Conservation (phyloP, 2,329 filamentous ascomycete species). For the Ophiosphaerella korrae region DNA sequence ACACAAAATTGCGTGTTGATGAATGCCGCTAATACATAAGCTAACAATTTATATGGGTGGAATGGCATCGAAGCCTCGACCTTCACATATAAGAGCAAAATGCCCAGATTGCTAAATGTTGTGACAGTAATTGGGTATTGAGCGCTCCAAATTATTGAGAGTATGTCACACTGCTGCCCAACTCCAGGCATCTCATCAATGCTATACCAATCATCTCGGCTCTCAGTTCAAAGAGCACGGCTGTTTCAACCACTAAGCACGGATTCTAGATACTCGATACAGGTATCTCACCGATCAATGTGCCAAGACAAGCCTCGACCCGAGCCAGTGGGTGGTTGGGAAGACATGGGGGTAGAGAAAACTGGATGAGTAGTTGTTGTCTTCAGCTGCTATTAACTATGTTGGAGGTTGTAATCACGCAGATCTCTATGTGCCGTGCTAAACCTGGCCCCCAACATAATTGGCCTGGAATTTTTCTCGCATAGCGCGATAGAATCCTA, state of each 20-base stretch:
- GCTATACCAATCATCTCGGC: neutral
- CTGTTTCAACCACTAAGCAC: constrained; percentile 1
- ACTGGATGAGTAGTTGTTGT: neutral
- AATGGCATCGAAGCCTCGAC: too few relatives aligned
- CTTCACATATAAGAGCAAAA: too few relatives aligned
- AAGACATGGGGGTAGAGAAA: neutral
- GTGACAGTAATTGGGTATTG: too few relatives aligned
- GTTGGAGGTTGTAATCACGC: neutral
- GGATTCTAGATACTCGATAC: neutral
- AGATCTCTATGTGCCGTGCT: neutral
- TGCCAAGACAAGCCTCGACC: constrained; percentile 17
- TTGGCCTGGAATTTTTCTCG: too few relatives aligned
- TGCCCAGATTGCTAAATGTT: too few relatives aligned
- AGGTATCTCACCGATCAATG: constrained; percentile 21
- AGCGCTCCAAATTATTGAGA: too few relatives aligned
- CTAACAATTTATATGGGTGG: too few relatives aligned
- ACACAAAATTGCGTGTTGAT: too few relatives aligned
- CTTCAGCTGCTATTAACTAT: neutral
- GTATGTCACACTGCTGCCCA: neutral
- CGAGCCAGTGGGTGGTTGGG: constrained; percentile 10
- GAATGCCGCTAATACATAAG: too few relatives aligned
- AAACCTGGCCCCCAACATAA: neutral
- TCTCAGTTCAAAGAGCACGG: neutral
- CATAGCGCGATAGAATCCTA: too few relatives aligned
- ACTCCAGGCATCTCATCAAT: neutral